phyloP scores from a whole-genome alignment of 805 yeast species.

The Ogataea nakhonphanomensis region DNA sequence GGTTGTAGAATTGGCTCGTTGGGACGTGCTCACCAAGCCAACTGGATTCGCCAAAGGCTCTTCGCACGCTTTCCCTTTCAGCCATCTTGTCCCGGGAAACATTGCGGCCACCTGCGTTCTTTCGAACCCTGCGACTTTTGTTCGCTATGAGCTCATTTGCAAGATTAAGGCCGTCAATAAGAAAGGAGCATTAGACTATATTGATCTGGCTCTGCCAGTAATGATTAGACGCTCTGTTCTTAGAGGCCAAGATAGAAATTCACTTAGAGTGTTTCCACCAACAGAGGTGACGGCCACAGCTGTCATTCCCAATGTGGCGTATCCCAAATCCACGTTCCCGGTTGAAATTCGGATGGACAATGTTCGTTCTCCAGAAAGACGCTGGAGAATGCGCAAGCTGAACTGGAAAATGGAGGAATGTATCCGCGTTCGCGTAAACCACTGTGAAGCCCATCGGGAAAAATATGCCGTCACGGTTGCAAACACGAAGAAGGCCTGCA shows the following conservation, averaged over 20 bases:
- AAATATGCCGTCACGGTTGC: conserved; percentile 48
- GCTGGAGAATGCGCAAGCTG: conserved; percentile 92
- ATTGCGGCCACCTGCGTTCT: conserved; percentile 82
- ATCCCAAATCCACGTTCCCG: conserved; percentile 83
- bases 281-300: conserved; percentile 87
- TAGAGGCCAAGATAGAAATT: conserved; percentile 79
- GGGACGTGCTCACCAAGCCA: conserved; percentile 74
- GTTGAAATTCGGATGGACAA: conserved; percentile 81
- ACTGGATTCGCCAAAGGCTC: conserved; percentile 58
- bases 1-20: conserved; percentile 66
- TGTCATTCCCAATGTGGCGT: conserved; percentile 80
- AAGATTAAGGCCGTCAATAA: conserved; percentile 40
- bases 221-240: conserved; percentile 73
- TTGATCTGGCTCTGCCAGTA: conserved; percentile 56
- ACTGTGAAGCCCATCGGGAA: conserved; percentile 55
- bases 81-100: conserved; percentile 83
- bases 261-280: conserved; percentile 92
- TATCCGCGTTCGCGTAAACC: conserved; percentile 53
- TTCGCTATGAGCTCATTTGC: conserved; percentile 78
- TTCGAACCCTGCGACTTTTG: conserved; percentile 42
- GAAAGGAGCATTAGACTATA: conserved; percentile 34
- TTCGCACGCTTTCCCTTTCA: conserved; percentile 85
- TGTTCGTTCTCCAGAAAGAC: conserved; percentile 49
- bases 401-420: conserved; percentile 88
- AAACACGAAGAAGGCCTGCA: conserved; percentile 31